Conservation (phyloP, 169 alveolate species). For the Plasmodium ovale region DNA sequence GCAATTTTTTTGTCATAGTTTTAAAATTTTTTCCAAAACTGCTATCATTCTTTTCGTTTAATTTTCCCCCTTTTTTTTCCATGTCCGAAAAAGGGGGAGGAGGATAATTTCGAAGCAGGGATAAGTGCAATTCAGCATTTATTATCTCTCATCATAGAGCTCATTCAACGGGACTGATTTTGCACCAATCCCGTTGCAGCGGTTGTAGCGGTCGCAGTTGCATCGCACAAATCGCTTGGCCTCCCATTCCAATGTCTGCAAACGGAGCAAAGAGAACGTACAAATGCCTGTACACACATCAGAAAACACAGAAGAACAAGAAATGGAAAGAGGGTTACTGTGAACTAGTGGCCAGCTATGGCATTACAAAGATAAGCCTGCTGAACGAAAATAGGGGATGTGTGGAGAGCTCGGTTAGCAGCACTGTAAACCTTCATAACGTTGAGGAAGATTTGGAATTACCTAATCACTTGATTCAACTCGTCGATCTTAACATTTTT, state of each 20-base stretch:
- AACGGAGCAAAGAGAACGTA: slow-evolving; percentile 35
- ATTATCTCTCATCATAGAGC: no score
- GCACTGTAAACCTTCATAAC: background rate
- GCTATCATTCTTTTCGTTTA: no score
- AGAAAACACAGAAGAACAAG: slow-evolving; percentile 51
- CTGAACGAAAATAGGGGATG: slow-evolving; percentile 25
- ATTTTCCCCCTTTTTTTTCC: no score
- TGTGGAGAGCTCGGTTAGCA: slow-evolving; percentile 24
- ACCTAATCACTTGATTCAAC: slow-evolving; percentile 11
- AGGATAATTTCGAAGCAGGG: no score
- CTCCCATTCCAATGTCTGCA: background rate
- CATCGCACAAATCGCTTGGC: background rate
- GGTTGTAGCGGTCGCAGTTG: no score
- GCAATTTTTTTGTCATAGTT: no score
- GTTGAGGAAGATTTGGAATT: slow-evolving; percentile 45
- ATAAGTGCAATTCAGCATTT: no score
- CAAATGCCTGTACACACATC: slow-evolving; percentile 68
- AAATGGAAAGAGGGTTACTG: slow-evolving; percentile 71
- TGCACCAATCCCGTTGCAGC: no score
- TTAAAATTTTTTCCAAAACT: no score
- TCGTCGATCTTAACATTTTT: slow-evolving; percentile 27
- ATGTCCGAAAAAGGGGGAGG: no score
- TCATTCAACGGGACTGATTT: no score
- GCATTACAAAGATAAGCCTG: slow-evolving; percentile 32
- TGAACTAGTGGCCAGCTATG: slow-evolving; percentile 45